Percentiles rank a stretch among this genome's conserved stretches.
phyloP scores from a whole-genome alignment of 1,139 yeast species.

The Taphrina betulina region DNA sequence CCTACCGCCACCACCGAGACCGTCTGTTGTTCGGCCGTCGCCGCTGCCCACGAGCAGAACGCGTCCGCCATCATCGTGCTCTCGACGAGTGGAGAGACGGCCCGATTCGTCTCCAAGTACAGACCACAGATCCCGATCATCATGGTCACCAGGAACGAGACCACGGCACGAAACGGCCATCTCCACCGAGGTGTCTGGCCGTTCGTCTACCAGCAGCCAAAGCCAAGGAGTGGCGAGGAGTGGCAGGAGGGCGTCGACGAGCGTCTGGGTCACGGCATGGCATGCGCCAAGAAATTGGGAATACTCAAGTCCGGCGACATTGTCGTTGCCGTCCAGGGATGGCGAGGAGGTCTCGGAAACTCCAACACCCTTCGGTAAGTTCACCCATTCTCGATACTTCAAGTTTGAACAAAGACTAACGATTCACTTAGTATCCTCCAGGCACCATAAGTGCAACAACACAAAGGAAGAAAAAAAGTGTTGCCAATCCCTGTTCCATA shows the following conservation, averaged over 20 bases:
- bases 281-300: conserved; percentile 84
- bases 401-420: too few relatives aligned
- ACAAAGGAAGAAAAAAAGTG: too few relatives aligned
- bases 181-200: conserved; percentile 99
- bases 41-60: conserved; percentile 92
- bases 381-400: too few relatives aligned
- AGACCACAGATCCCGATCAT: conserved; percentile 96
- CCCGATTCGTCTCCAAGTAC: conserved; percentile 94
- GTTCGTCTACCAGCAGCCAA: conserved; percentile 67
- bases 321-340: conserved; percentile 95
- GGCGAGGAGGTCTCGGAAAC: conserved; percentile 99
- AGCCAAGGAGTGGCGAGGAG: conserved; percentile 57
- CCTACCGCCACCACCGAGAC: conserved; percentile 96
- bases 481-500: too few relatives aligned
- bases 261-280: conserved; percentile 91
- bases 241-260: conserved; percentile 97
- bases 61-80: conserved; percentile 96
- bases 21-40: conserved; percentile 93
- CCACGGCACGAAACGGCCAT: conserved; percentile 92
- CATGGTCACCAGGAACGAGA: conserved; percentile 94
- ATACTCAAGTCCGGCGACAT: conserved; percentile 84
- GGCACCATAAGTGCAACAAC: too few relatives aligned
- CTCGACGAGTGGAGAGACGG: conserved; percentile 85
- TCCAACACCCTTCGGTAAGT: conserved; percentile 98
- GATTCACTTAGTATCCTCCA: too few relatives aligned